These are phyloP conservation scores for Trametes sanguinea DNA, from an alignment of 768 basidiomycete species.

Conservation along the genomic window DNA sequence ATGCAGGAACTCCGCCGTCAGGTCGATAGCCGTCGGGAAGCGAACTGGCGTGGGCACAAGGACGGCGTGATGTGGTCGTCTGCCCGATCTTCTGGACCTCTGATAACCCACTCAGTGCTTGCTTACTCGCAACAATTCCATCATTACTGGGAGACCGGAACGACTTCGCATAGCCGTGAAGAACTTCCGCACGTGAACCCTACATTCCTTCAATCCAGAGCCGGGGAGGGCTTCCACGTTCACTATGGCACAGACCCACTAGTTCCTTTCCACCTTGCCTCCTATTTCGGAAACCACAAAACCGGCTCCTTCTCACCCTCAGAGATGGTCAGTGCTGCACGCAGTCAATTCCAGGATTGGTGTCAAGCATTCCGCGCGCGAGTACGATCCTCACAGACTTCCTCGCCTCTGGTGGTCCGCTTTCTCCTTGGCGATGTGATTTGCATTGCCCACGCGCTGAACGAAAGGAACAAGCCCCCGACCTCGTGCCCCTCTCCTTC, in stretches of 20 bases:
- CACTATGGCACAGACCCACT: slow-evolving; percentile 50
- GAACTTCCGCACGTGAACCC: slow-evolving; percentile 43
- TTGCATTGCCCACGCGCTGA: slow-evolving; percentile 39
- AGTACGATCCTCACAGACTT: not conserved
- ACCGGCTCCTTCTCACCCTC: not conserved
- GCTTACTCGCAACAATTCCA: slow-evolving; percentile 18
- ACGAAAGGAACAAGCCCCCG: slow-evolving; percentile 39
- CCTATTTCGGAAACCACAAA: slow-evolving; percentile 21
- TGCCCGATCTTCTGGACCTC: slow-evolving; percentile 41
- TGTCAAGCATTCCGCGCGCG: slow-evolving; percentile 1
- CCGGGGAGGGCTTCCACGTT: slow-evolving; percentile 41
- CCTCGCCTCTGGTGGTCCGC: slow-evolving; percentile 32
- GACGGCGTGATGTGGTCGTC: not conserved
- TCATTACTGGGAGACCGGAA: slow-evolving; percentile 46
- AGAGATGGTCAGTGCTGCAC: slow-evolving; percentile 2
- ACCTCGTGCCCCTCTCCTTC: not conserved
- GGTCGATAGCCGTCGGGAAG: slow-evolving; percentile 20
- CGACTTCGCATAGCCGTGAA: slow-evolving; percentile 32
- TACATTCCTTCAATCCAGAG: slow-evolving; percentile 44
- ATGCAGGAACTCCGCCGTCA: not conserved
- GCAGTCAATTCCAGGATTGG: slow-evolving; percentile 9
- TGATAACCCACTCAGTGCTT: slow-evolving; percentile 22
- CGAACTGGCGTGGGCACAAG: not conserved
- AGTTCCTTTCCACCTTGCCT: slow-evolving; percentile 44
- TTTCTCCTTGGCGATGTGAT: slow-evolving; percentile 12